Base-by-base conservation (phyloP, 2,329 filamentous ascomycete species). In the Trichophyton mentagrophytes region DNA sequence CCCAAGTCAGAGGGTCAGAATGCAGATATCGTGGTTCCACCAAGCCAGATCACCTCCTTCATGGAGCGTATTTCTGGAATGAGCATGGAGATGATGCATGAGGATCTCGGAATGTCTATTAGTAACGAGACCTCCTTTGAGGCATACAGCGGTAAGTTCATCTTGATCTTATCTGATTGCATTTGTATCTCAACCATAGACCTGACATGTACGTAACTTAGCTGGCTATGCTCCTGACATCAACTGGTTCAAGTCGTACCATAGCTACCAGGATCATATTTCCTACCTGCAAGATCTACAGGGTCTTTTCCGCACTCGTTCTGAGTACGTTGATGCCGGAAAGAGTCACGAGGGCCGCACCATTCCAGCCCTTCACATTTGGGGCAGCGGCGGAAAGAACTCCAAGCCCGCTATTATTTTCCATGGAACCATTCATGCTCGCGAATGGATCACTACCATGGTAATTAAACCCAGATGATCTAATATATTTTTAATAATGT, bases 391-490 rank as follows among this genome's bases (percentile, higher is more conserved):
- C 1, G 69, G 69, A 30, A 74, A 73, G 59, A 76, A 77, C 20
- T 69, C 66, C 30, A 80, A 79, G 63, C 80, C 80, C 0, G 82
- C 79, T 15, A 70, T 83, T 40, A 74, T 84, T 49, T 78, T 80
- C 66, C 82, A 85, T 68, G 79, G 78, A 8, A 84, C 78, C 27
- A 79, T 83, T 13, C 82, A 85, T 67, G 80, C 81, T 5, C 76
- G 82, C 40, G 82, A 85, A 69, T 85, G 82, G 82, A 81, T 85
- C 60, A 76, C 77, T 7, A 76, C 79, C 7, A 80, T 82, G 72
- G 79, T 79, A 61, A 25, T 11, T 40, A 9, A 25, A 8, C 27
- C n/a, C 2, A 5, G 5, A 27, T 33, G 1, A 7, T 55, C n/a
- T 20, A 15, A 36, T 55, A 20, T 27, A n/a, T 9, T 38, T 20